These are phyloP conservation scores for Aspergillus piperis DNA, from an alignment of 2,329 filamentous ascomycete genomes.

Conservation along the genomic window DNA sequence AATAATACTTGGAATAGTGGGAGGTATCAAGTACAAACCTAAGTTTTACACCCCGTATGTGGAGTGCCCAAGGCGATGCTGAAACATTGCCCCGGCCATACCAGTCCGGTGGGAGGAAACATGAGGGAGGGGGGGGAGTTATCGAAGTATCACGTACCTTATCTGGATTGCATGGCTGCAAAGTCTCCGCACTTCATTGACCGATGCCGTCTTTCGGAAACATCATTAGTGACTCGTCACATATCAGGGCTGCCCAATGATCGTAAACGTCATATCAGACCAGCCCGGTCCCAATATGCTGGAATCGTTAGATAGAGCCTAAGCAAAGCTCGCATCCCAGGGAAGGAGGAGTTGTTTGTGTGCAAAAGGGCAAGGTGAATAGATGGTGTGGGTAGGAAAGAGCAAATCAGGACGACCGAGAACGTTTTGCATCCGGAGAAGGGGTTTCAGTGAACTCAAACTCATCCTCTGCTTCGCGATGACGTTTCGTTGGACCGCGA, in stretches of 20 bases:
- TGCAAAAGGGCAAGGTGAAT: neutral
- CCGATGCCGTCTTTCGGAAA: neutral
- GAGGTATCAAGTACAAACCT: conserved; percentile 24
- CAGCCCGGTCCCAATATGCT: conserved; percentile 6
- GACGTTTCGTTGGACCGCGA: conserved; percentile 34
- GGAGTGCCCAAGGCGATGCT: neutral
- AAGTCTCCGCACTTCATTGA: neutral
- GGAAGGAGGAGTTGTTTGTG: neutral
- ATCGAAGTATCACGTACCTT: conserved; percentile 23
- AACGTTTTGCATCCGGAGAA: conserved; percentile 54
- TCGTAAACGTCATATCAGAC: conserved; percentile 1
- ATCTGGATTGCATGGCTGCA: neutral
- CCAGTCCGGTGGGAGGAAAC: conserved; percentile 1
- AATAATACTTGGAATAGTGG: neutral
- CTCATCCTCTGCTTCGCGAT: conserved; percentile 41
- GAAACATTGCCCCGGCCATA: conserved; percentile 8
- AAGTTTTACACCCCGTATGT: conserved; percentile 13
- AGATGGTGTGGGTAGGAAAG: conserved; percentile 3
- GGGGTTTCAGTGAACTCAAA: conserved; percentile 28
- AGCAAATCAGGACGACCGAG: conserved; percentile 46
- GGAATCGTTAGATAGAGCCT: conserved; percentile 11
- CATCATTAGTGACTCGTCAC: conserved; percentile 2
- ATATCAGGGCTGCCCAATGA: neutral
- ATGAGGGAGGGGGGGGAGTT: neutral
- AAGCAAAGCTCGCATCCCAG: neutral